These are phyloP conservation scores for Avena atlantica DNA, from an alignment of 176 grass and related monocot species.

Conservation along the genomic window DNA sequence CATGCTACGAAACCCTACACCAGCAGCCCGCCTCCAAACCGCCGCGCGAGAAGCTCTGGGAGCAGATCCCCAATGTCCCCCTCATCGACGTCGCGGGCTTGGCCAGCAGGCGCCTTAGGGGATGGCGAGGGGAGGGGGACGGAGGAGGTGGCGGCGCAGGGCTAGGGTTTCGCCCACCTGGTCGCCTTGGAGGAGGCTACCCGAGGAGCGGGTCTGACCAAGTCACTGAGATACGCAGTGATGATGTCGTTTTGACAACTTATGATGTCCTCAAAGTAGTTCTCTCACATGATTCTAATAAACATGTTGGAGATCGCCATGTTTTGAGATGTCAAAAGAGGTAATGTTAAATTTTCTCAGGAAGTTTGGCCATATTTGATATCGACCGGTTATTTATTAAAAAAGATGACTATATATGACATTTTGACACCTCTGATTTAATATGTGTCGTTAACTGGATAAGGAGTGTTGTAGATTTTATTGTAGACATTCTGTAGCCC, in stretches of 20 bases:
- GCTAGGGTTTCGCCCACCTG: no score
- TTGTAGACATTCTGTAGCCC: no score
- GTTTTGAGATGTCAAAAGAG: conserved; percentile 95
- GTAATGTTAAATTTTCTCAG: conserved; percentile 47
- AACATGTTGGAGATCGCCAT: conserved; percentile 76
- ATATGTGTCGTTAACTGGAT: background rate
- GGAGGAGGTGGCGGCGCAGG: no score
- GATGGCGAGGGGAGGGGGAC: no score
- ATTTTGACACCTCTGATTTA: background rate
- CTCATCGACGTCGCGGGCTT: no score
- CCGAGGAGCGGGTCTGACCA: no score
- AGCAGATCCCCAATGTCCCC: no score
- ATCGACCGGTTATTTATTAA: conserved; percentile 16
- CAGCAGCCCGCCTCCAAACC: no score
- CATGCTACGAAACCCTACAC: no score
- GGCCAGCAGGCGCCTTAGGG: no score
- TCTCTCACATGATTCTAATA: conserved; percentile 94
- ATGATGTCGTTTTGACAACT: conserved; percentile 94
- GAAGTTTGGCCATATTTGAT: conserved; percentile 15
- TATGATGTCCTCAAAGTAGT: conserved; percentile 98
- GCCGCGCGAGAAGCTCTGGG: no score
- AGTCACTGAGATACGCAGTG: conserved; percentile 56
- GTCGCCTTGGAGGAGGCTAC: no score
- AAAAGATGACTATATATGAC: background rate
- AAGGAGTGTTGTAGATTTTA: background rate